phyloP scores from a whole-genome alignment of 495 filamentous ascomycete genomes.

The Aspergillus steynii region DNA sequence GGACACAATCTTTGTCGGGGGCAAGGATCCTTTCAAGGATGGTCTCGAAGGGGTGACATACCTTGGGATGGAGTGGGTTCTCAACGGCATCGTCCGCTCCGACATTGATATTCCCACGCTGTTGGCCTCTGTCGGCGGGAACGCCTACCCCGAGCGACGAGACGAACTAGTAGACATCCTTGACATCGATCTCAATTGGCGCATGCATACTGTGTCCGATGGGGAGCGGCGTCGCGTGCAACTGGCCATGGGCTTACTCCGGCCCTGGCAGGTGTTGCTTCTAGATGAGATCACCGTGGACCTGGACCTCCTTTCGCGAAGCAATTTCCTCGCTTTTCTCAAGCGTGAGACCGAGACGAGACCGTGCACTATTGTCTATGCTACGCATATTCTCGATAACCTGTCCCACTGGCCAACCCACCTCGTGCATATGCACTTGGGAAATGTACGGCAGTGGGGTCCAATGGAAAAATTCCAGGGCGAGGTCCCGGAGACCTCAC shows the following conservation, averaged over 20 bases:
- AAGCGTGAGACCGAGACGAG: conserved; percentile 81
- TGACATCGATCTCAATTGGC: conserved; percentile 89
- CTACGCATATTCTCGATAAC: conserved; percentile 95
- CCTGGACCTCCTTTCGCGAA: conserved; percentile 79
- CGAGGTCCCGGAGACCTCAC: conserved; percentile 44
- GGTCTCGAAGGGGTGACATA: conserved; percentile 92
- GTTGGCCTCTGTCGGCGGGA: conserved; percentile 80
- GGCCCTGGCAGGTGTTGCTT: conserved; percentile 89
- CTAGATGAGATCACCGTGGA: conserved; percentile 98
- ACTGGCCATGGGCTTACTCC: conserved; percentile 89
- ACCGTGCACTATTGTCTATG: conserved; percentile 91
- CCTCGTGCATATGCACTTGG: conserved; percentile 90
- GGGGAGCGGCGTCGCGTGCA: conserved; percentile 91
- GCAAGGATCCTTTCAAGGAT: conserved; percentile 87
- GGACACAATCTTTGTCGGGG: conserved; percentile 69
- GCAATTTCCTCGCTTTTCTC: conserved; percentile 84
- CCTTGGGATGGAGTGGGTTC: conserved; percentile 95
- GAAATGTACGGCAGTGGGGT: conserved; percentile 83
- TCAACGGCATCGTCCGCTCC: conserved; percentile 94
- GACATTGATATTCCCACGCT: conserved; percentile 91
- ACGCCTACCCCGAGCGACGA: conserved; percentile 73
- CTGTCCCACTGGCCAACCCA: conserved; percentile 91
- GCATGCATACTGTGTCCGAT: conserved; percentile 92
- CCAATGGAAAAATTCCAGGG: conserved; percentile 56
- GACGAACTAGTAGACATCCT: conserved; percentile 86